Evolutionary conservation across 2,329 filamentous ascomycete genomes (phyloP), one percentile per base, ranked within the genome.

Genomic region (Epichloe elymi): DNA sequence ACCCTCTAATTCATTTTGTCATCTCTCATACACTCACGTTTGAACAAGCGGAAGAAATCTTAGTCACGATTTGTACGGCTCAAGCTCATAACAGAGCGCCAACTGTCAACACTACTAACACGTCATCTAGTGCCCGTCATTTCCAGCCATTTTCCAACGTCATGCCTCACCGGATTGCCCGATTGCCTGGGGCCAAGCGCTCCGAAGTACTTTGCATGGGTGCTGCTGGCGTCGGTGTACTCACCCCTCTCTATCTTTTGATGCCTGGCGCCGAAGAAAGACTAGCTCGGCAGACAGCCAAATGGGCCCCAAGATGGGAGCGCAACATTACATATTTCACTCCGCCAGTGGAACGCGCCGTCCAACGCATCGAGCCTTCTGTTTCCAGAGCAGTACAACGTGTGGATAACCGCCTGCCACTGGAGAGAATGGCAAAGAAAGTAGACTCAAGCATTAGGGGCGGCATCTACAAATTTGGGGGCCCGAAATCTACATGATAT

Each of bases 301-400:
- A 74, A 58, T 80, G 78, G 78, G 78, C 77, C 4, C 76, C 76
- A 17, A 72, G 75, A 51, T 81, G 78, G 78, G 76, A 80, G 64
- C 69, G 71, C 49, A 79, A 78, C 64, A 72, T 80, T 60, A 72
- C 66, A 55, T 75, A 73, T 67, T 74, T 80, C 61, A 65, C 68
- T 8, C 64, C 67, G n/a, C 71, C 72, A 15, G 69, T 71, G 30
- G 69, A 74, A 62, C 65, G 66, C 19, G 65, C 71, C 48, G 69
- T 75, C 40, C 72, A 74, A 56, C 69, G 72, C 49, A 67, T 76
- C 49, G 68, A 76, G 60, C 74, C 73, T 2, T 72, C 70, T 19
- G 60, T 76, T 49, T 63, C 70, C 49, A 67, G 65, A 53, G 69
- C 70, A 46, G 67, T 77, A 33, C 67, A 70, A 61, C 64, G 61